These are phyloP conservation scores for Rhynchospora pubera DNA, from an alignment of 176 grass and related monocot species.

Conservation along the genomic window DNA sequence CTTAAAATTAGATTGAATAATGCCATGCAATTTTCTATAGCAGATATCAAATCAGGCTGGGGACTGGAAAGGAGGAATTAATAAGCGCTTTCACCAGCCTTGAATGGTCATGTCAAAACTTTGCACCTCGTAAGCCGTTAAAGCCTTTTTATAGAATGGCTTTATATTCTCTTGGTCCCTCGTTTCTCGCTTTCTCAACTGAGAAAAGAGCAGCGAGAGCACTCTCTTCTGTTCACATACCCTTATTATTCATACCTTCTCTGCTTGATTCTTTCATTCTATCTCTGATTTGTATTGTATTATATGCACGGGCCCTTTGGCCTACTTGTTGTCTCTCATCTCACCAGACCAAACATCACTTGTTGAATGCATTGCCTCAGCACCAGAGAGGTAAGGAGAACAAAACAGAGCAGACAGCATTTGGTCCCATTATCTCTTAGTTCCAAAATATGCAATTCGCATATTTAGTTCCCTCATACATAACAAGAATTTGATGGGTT, in stretches of 20 bases:
- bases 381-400: neutral
- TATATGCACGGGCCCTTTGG: neutral
- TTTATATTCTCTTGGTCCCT: slow-evolving; percentile 30
- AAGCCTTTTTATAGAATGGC: slow-evolving; percentile 20
- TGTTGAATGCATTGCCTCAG: slow-evolving; percentile 4
- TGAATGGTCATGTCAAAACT: slow-evolving; percentile 25
- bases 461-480: neutral
- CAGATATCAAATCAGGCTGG: neutral
- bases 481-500: neutral
- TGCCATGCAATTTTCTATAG: neutral
- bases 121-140: slow-evolving; percentile 25
- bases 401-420: slow-evolving; percentile 17
- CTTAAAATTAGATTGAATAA: neutral
- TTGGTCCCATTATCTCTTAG: slow-evolving; percentile 16
- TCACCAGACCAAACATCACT: neutral
- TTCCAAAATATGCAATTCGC: neutral
- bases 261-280: neutral
- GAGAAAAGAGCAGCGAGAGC: neutral
- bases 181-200: slow-evolving; percentile 7
- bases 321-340: neutral
- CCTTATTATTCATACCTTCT: neutral
- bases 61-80: neutral
- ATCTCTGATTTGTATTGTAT: neutral
- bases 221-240: slow-evolving; percentile 18
- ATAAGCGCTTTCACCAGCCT: slow-evolving; percentile 8